Base-by-base conservation (phyloP, 2,329 filamentous ascomycete genomes). In the Thelonectria olida region DNA sequence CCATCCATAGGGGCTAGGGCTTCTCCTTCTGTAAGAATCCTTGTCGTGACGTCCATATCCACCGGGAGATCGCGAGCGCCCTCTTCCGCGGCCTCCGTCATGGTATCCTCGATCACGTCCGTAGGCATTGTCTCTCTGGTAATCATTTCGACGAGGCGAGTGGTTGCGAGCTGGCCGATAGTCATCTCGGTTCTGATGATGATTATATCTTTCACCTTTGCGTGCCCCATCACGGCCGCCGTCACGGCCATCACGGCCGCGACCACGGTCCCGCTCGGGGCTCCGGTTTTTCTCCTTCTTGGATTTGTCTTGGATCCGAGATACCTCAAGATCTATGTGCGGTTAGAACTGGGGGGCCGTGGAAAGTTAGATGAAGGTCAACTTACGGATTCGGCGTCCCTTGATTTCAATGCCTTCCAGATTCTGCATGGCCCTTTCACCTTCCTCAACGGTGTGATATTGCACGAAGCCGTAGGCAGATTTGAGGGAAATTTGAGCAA, bases 401-500 rank as follows among this genome's bases (percentile, higher is more conserved):
- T 92, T 88, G 36, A 98, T 88, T 65, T 93, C 87, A 39, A 88
- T 86, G 9, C 92, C 93, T 77, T 98, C 92, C 63, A 97, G 88
- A 34, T 85, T 84, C 34, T 91, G 84, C 69, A 98, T 85, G 5
- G 95, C 95, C 45, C 84, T 83, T 58, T 86, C 83, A 66, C 93
- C 97, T 72, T 95, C 90, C 2, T 85, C 83, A 4, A 89, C 81
- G 27, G 92, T 90, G 67, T 97, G 85, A 67, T 96, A 99, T 75
- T 98, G 96, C 34, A 98, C 93, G 74, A 98, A 99, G 2, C 96
- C 96, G 77, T 97, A 98, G 2, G 94, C 94, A 67, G 96, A 93
- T 77, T 98, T 98, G 70, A 98, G 92, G 1, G 93, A 97, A 62
- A 98, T 96, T 75, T 99, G 96, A 2, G 94, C 95, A 47, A 99